Conservation (phyloP, 306 rosid genomes). For the Corylus americana region DNA sequence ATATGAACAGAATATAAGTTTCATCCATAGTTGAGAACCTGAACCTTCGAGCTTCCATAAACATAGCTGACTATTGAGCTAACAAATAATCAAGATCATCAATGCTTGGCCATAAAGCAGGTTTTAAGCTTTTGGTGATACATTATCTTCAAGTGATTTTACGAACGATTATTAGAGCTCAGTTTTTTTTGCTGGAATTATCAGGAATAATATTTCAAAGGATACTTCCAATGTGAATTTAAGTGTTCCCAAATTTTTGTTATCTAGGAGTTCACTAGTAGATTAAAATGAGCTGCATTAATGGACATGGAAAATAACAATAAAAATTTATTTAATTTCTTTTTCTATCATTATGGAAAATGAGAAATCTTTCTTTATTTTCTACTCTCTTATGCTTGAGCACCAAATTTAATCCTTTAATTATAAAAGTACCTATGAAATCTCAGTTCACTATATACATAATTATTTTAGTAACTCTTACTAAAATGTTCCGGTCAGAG, state of each 20-base stretch:
- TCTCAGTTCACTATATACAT: no score
- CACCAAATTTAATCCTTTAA: no score
- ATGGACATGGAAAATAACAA: not conserved
- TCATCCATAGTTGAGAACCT: slow-evolving; percentile 13
- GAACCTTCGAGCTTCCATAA: slow-evolving; percentile 17
- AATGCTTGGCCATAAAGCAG: slow-evolving; percentile 10
- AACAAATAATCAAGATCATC: slow-evolving; percentile 15
- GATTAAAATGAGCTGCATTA: not conserved
- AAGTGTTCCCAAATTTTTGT: not conserved
- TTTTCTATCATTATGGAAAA: no score
- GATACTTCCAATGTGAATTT: not conserved
- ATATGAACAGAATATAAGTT: slow-evolving; percentile 6
- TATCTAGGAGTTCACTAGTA: not conserved
- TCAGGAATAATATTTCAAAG: not conserved
- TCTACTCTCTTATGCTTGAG: no score
- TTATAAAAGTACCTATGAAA: no score
- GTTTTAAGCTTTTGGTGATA: slow-evolving; percentile 14
- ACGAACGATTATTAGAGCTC: slow-evolving; percentile 18
- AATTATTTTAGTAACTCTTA: no score
- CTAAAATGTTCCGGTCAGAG: no score
- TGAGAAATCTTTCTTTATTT: no score
- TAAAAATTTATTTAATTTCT: not conserved
- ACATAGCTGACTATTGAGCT: slow-evolving; percentile 25
- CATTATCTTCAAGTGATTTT: slow-evolving; percentile 5
- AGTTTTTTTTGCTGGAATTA: not conserved